These are phyloP conservation scores for Porpolomopsis calyptriformis DNA, from an alignment of 768 basidiomycete species.

Conservation along the genomic window DNA sequence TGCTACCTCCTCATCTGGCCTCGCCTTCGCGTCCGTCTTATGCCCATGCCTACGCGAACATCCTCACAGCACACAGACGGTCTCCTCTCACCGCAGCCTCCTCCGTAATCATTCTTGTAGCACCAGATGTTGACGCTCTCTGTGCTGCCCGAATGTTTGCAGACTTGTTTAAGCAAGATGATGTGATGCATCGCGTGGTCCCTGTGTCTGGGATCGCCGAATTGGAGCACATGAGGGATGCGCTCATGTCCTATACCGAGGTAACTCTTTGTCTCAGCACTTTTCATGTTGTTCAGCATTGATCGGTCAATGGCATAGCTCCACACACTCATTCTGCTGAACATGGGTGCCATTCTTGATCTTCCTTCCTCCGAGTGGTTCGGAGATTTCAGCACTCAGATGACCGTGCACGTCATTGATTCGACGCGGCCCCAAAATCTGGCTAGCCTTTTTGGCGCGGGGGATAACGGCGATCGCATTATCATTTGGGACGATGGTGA, in stretches of 20 bases:
- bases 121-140: conserved; percentile 86
- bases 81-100: conserved; percentile 71
- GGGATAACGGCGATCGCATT: conserved; percentile 58
- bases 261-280: conserved; percentile 8
- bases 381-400: conserved; percentile 50
- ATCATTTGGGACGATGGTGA: conserved; percentile 92
- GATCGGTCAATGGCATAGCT: conserved; percentile 34
- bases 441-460: conserved; percentile 69
- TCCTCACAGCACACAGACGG: conserved; percentile 61
- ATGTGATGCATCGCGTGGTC: conserved; percentile 80
- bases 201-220: conserved; percentile 83
- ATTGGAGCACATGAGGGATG: conserved; percentile 11
- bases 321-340: conserved; percentile 82
- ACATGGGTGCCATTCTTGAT: conserved; percentile 85
- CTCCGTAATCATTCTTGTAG: conserved; percentile 76
- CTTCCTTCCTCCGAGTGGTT: conserved; percentile 68
- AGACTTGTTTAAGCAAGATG: conserved; percentile 85
- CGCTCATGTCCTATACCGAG: conserved; percentile 15
- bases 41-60: conserved; percentile 58
- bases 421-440: conserved; percentile 86
- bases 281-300: background rate
- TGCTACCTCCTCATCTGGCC: conserved; percentile 62
- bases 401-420: conserved; percentile 89
- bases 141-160: conserved; percentile 88
- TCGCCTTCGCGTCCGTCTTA: conserved; percentile 53